These are phyloP conservation scores for Physcia stellaris DNA, from an alignment of 495 filamentous ascomycete species.

Conservation along the genomic window DNA sequence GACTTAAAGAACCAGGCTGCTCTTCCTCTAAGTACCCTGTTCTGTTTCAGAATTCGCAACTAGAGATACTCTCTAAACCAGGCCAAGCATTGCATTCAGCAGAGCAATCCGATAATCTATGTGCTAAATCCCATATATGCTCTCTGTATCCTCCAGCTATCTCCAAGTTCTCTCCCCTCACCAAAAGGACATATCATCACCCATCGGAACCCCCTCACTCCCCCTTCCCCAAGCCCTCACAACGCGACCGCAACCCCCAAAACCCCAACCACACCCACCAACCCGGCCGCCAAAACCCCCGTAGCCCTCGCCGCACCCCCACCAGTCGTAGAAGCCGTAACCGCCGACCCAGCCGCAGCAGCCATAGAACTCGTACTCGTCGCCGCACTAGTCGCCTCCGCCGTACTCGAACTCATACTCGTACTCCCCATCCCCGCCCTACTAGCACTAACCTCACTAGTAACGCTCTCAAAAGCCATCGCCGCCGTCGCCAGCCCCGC, in stretches of 20 bases:
- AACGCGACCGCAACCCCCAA: conserved; percentile 6
- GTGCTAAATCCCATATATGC: too few relatives aligned
- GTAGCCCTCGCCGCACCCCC: conserved; percentile 4
- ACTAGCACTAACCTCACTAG: background rate
- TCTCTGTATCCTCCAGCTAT: too few relatives aligned
- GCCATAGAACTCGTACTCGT: conserved; percentile 9
- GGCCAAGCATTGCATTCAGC: too few relatives aligned
- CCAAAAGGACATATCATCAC: too few relatives aligned
- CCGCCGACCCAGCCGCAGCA: conserved; percentile 5
- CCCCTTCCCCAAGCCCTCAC: background rate
- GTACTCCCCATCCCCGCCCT: background rate
- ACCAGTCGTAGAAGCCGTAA: background rate
- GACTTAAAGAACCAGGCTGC: too few relatives aligned
- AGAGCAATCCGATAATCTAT: too few relatives aligned
- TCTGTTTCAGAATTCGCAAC: too few relatives aligned
- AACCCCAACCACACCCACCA: conserved; percentile 9
- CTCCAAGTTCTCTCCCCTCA: too few relatives aligned
- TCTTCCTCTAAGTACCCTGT: too few relatives aligned
- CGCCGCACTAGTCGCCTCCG: conserved; percentile 15
- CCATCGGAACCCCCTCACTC: too few relatives aligned
- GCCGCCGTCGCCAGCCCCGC: conserved; percentile 11
- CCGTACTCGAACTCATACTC: conserved; percentile 3
- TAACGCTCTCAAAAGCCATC: conserved; percentile 5
- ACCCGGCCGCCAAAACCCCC: conserved; percentile 5
- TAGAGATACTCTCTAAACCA: too few relatives aligned